phyloP scores from a whole-genome alignment of 345 rosid species.

The Aethionema arabicum region DNA sequence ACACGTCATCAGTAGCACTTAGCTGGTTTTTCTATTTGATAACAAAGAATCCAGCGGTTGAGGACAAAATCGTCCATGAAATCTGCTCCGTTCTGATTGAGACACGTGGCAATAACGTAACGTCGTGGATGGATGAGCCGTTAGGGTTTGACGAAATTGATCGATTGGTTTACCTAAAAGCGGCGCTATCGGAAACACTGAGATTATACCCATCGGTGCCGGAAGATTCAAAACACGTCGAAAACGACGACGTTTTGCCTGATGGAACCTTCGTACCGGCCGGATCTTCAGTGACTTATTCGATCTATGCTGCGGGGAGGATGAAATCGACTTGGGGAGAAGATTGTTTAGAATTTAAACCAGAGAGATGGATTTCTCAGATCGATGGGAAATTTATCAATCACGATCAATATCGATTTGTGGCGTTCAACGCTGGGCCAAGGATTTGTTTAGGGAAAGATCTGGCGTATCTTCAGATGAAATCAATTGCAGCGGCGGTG shows the following conservation, averaged over 20 bases:
- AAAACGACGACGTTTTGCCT: constrained; percentile 70
- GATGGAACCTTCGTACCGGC: constrained; percentile 89
- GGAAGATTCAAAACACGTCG: constrained; percentile 80
- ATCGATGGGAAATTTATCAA: constrained; percentile 48
- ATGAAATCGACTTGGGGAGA: constrained; percentile 87
- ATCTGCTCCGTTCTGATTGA: constrained; percentile 57
- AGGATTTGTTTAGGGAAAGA: constrained; percentile 86
- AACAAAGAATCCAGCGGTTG: constrained; percentile 56
- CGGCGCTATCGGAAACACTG: constrained; percentile 82
- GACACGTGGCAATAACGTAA: constrained; percentile 63
- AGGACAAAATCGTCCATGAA: constrained; percentile 66
- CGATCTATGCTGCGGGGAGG: constrained; percentile 86
- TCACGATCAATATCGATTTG: constrained; percentile 72
- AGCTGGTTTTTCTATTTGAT: constrained; percentile 93
- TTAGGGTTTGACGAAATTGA: constrained; percentile 69
- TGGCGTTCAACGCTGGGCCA: constrained; percentile 92
- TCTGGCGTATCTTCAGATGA: constrained; percentile 89
- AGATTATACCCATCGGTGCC: constrained; percentile 95
- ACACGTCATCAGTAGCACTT: constrained; percentile 89
- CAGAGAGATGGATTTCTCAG: constrained; percentile 83
- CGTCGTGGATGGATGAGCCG: constrained; percentile 71
- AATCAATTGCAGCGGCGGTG: constrained; percentile 79
- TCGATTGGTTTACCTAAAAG: constrained; percentile 73
- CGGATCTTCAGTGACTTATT: constrained; percentile 83
- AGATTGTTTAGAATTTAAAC: constrained; percentile 72